These are phyloP conservation scores for Fragaria vesca DNA, from an alignment of 306 rosid genomes.

Conservation along the genomic window DNA sequence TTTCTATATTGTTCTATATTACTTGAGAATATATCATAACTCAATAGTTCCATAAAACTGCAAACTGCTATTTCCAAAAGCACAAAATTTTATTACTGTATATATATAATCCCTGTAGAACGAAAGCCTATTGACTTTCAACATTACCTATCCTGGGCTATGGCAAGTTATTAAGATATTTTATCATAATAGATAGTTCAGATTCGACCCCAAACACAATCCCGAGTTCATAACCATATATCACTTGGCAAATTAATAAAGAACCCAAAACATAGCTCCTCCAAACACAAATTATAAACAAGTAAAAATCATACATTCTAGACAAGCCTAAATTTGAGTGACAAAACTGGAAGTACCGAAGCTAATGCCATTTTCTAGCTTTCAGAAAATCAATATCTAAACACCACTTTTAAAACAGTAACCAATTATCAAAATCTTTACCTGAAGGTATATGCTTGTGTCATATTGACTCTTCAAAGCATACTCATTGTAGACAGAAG, in stretches of 20 bases:
- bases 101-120: background rate
- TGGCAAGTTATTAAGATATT: background rate
- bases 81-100: background rate
- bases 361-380: background rate
- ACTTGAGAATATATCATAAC: background rate
- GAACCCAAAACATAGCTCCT: background rate
- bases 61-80: background rate
- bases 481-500: conserved; percentile 96
- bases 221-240: background rate
- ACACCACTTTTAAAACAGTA: background rate
- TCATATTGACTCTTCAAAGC: conserved; percentile 99
- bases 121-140: background rate
- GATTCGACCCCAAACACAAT: background rate
- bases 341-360: background rate
- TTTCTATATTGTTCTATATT: background rate
- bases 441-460: conserved; percentile 99
- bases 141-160: background rate
- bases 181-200: background rate
- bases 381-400: background rate
- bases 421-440: conserved; percentile 11
- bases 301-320: background rate
- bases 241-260: background rate
- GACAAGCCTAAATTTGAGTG: background rate
- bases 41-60: background rate
- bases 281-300: background rate